These are phyloP conservation scores for Neurospora sp. DNA, from an alignment of 495 filamentous ascomycete genomes.

Conservation along the genomic window DNA sequence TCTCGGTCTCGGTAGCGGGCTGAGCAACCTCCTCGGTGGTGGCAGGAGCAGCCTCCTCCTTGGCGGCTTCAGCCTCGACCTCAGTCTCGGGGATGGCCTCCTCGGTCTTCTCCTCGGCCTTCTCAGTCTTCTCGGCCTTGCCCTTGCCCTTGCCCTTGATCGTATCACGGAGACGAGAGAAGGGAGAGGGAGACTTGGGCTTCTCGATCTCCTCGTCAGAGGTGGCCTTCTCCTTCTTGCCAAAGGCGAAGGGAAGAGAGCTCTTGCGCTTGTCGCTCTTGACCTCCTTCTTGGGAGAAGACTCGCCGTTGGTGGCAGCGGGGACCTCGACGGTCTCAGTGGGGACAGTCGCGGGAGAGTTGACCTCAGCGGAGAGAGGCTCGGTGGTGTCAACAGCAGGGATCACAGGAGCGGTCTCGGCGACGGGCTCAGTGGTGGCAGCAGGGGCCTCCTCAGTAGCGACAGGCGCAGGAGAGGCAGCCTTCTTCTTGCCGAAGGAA, in stretches of 20 bases:
- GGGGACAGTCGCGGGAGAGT: slow-evolving; percentile 33
- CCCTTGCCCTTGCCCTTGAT: slow-evolving; percentile 35
- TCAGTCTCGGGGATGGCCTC: slow-evolving; percentile 26
- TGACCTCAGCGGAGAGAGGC: slow-evolving; percentile 39
- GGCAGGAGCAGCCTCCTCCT: slow-evolving; percentile 28
- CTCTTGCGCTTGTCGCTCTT: slow-evolving; percentile 50
- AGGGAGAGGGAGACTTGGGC: slow-evolving; percentile 41
- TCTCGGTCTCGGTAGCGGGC: slow-evolving; percentile 26
- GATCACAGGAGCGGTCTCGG: slow-evolving; percentile 47
- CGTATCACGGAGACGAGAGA: slow-evolving; percentile 49
- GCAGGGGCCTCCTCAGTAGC: slow-evolving; percentile 26
- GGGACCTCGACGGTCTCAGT: slow-evolving; percentile 33
- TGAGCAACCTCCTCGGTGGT: slow-evolving; percentile 32
- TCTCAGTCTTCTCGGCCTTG: slow-evolving; percentile 34
- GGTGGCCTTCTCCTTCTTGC: slow-evolving; percentile 42
- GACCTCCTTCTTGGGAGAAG: slow-evolving; percentile 33
- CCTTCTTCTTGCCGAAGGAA: slow-evolving; percentile 44
- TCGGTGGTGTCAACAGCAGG: slow-evolving; percentile 46
- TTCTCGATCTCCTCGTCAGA: slow-evolving; percentile 42
- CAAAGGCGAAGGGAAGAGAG: slow-evolving; percentile 43
- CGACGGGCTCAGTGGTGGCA: slow-evolving; percentile 34
- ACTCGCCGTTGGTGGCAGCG: slow-evolving; percentile 38
- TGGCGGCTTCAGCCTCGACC: slow-evolving; percentile 38
- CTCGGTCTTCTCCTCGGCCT: slow-evolving; percentile 37
- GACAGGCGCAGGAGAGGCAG: slow-evolving; percentile 28